Evolutionary conservation across 1,284 basidiomycete genomes (phyloP), one percentile per base, ranked within the genome.

Genomic region (Ceratobasidium sp.): DNA sequence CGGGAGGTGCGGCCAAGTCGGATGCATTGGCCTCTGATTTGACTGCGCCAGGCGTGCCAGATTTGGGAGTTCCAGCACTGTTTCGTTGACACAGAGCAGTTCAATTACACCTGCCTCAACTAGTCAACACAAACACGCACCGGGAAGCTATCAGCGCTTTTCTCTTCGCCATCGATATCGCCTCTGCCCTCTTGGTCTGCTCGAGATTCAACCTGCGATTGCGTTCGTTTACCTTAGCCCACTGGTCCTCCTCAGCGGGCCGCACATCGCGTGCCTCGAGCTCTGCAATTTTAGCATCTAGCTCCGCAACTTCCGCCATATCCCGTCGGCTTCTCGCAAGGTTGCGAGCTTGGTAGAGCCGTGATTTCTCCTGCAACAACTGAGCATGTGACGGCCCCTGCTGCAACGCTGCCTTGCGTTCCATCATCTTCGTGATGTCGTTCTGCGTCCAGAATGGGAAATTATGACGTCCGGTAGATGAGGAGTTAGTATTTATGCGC

Each of bases 221-320:
- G 64, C 94, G 88, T 81, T 96, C 94, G 80, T 96, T 97, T 74
- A 98, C 91, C 79, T 84, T 88, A 21, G 91, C 88, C 38, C 96
- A 85, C 76, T 87, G 82, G 73, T 89, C 88, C 52, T 83, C 84
- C 75, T 83, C 81, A 6, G 83, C 80, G 72, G 84, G 83, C 73
- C 78, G 64, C 52, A 76, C 78, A 28, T 14, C 67, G 38, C 41
- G 46, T 30, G 30, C 38, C n/a, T 81, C 83, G 2, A 90, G 82
- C 47, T 84, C 85, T n/a, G 84, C 85, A 18, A 95, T 84, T 79
- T 92, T 85, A 9, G 78, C 81, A 28, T 92, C 90, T 41, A 94
- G 85, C 71, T 83, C 81, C 0, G 82, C 82, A 0, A 89, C 86
- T 77, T 93, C 90, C 1, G 76, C 80, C 50, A 79, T 82, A 79